Evolutionary conservation across 1,284 basidiomycete genomes (phyloP), one percentile per base, ranked within the genome.

Genomic region (Cryptococcus sp.): DNA sequence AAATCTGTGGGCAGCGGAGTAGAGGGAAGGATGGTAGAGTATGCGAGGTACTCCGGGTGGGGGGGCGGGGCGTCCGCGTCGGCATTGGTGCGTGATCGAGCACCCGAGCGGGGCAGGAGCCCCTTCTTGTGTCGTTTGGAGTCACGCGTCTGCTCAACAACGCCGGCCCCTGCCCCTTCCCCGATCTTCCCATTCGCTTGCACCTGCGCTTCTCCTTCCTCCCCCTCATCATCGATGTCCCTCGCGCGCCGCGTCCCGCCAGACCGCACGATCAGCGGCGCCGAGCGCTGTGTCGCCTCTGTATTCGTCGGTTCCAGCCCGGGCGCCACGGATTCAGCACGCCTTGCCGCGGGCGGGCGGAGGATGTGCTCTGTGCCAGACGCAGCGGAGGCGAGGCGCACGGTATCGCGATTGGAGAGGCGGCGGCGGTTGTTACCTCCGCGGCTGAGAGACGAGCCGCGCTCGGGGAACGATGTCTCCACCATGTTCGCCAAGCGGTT

Each of bases 1-100:
- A 70, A 67, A 2, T n/a, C 43, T 4, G 37, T 8, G 8, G 68
- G 65, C 11, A 68, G 36, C 4, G 54, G 28, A 3, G 43, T 33
- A 6, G 43, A 11, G n/a, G 24, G 36, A 4, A 57, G 39, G 8
- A 67, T 46, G 6, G 53, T 61, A 4, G 64, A 59, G 36, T 62
- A 52, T 1, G 39, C 39, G 44, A 68, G 56, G 42, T 66, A 68
- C 16, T 12, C 23, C 35, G 18, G 42, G 23, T 12, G 42, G 20
- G 2, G 18, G 18, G 16, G 42, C 13, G 6, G 49, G 15, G n/a
- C 23, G 16, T 24, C 23, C 38, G 18, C 24, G 39, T 16, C 49
- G 16, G 33, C 16, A 35, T 2, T 23, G 9, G 28, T 9, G 28
- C 28, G 5, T 9, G 28, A 4, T 4, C 28, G 28, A 33, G 28